Conservation (phyloP, 306 rosid genomes). For the Fragaria nilgerrensis region DNA sequence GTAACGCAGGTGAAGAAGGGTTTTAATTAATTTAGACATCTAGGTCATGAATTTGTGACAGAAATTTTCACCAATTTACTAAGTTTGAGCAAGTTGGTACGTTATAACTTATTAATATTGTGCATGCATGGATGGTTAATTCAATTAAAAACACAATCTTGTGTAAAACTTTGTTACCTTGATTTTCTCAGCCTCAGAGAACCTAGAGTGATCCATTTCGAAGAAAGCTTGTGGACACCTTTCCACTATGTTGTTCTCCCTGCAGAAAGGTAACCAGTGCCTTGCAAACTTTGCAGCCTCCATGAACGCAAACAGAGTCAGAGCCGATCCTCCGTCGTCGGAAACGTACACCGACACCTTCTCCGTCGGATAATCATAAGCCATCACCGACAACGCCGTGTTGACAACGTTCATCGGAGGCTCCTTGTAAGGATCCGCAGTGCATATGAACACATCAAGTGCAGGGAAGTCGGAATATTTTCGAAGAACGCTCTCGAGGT, state of each 20-base stretch:
- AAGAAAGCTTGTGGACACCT: slow-evolving; percentile 36
- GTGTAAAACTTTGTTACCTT: slow-evolving; percentile 27
- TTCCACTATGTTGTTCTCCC: slow-evolving; percentile 24
- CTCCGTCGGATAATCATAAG: slow-evolving; percentile 38
- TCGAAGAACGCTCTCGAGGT: background rate
- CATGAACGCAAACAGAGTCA: slow-evolving; percentile 46
- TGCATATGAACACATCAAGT: slow-evolving; percentile 49
- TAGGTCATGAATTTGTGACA: no score
- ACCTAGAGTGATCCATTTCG: background rate
- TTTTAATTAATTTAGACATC: no score
- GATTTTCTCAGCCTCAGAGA: slow-evolving; percentile 21
- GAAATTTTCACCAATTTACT: no score
- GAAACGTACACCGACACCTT: slow-evolving; percentile 49
- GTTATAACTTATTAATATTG: no score
- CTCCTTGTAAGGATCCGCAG: slow-evolving; percentile 50
- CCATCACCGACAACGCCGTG: slow-evolving; percentile 44
- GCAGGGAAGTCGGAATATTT: slow-evolving; percentile 25
- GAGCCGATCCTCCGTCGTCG: slow-evolving; percentile 53
- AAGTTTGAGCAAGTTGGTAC: no score
- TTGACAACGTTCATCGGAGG: slow-evolving; percentile 45
- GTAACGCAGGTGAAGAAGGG: no score
- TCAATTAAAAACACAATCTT: background rate
- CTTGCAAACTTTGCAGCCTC: slow-evolving; percentile 49
- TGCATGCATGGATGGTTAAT: background rate
- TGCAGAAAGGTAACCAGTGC: slow-evolving; percentile 46